phyloP scores from a whole-genome alignment of 371 early-diverging fungal genomes.

The Haplosporangium sp. region DNA sequence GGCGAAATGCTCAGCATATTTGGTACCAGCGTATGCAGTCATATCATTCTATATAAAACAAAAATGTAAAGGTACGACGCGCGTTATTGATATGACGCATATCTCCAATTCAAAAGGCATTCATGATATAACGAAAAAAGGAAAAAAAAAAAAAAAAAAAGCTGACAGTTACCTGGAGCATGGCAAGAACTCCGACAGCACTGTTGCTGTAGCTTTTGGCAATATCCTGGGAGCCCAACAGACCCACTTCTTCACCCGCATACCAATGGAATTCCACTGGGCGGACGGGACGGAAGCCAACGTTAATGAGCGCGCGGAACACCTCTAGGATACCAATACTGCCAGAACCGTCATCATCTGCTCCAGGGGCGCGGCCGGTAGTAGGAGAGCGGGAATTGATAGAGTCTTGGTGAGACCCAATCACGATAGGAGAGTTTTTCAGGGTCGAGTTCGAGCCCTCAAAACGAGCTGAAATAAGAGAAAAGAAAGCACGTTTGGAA shows the following conservation, averaged over 20 bases:
- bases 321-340: slow-evolving; percentile 89
- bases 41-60: slow-evolving; percentile 65
- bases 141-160: neutral
- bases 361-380: slow-evolving; percentile 68
- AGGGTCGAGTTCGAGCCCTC: slow-evolving; percentile 66
- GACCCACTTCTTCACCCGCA: slow-evolving; percentile 88
- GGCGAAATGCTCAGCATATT: slow-evolving; percentile 75
- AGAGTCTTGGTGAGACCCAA: slow-evolving; percentile 94
- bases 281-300: slow-evolving; percentile 78
- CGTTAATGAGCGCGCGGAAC: slow-evolving; percentile 76
- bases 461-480: slow-evolving; percentile 65
- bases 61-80: neutral
- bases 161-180: slow-evolving; percentile 68
- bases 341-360: slow-evolving; percentile 93
- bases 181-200: slow-evolving; percentile 72
- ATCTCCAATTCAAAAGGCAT: neutral
- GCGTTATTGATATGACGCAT: neutral
- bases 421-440: slow-evolving; percentile 77
- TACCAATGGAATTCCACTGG: slow-evolving; percentile 98
- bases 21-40: slow-evolving; percentile 85
- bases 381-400: slow-evolving; percentile 87
- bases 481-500: neutral
- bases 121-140: no score
- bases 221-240: slow-evolving; percentile 92
- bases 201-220: slow-evolving; percentile 72